Base-by-base conservation (phyloP, 371 early-diverging fungal species). In the Mortierella sp. region DNA sequence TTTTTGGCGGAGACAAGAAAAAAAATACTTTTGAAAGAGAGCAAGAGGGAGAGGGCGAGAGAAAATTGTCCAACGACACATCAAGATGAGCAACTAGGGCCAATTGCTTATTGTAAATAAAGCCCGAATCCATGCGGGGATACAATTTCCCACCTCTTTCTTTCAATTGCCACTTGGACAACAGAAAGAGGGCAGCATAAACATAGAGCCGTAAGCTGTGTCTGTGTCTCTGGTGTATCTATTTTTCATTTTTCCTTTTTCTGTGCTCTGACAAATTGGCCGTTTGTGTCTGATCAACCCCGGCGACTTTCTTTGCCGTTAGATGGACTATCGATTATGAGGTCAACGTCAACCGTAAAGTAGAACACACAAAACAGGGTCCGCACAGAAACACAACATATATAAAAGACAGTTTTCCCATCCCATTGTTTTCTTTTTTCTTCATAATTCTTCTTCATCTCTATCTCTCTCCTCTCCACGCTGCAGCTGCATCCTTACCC, bases 241-340 rank as follows among this genome's bases (percentile, higher is more conserved):
- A 31, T 34, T 58, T 16, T 58, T 29, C 19, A 31, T 31, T 29
- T 31, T 29, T n/a, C n/a, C n/a, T 24, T 24, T 24, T 22, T n/a
- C 58, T 58, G 31, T 14, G 13, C 58, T 58, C 58, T 58, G 58
- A 58, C 58, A 58, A 58, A 58, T 58, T 5, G 16, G 53, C 29
- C 53, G 53, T 13, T 52, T 55, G 58, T 58, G 16, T 34, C 58
- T 58, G 58, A 58, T 58, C 58, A 58, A 58, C 58, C 58, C 58
- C 58, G 58, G 58, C 19, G 64, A n/a, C 14, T 1, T n/a, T 14
- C n/a, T 4, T 6, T 41, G 64, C 37, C 41, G 64, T 64, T 14
- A n/a, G n/a, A n/a, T n/a, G n/a, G n/a, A n/a, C n/a, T n/a, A 37
- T 34, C 29, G 24, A 45, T 1, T 16, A 45, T 45, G 45, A 45